Base-by-base conservation (phyloP, 192 early-diverging fungal genomes). In the Backusella tarrabulga region DNA sequence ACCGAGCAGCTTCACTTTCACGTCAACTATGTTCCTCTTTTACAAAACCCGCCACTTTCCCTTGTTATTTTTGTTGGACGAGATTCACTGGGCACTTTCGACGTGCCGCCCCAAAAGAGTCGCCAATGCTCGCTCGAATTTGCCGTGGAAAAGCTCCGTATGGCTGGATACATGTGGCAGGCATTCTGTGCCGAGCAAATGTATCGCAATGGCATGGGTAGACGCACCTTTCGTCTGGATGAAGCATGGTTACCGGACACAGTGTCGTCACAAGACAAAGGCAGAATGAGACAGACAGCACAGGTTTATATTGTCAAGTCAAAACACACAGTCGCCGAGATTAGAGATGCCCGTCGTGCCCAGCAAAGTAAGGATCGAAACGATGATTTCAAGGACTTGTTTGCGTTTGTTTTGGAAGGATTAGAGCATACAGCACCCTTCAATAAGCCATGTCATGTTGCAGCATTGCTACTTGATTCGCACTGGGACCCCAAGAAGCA, bases 151-250 rank as follows among this genome's bases (percentile, higher is more conserved):
- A 91, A 91, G 70, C 77, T 91, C 35, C 77, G 92, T 11, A 90
- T 86, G 78, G 84, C 85, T 12, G 90, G 84, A 14, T 92, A 93
- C 73, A 78, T 93, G 72, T 93, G 92, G 92, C 92, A 93, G 79
- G 92, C 92, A 7, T 92, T 90, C 76, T 87, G 86, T 26, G 83
- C 92, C 6, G 92, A 93, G 76, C 90, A 92, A 80, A 85, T 93
- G 84, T 80, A 90, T 75, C 88, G 92, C 12, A 82, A 88, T 63
- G 91, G 90, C n/a, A 90, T 92, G 83, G 92, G 90, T 2, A 87
- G 89, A 63, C 85, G 92, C 23, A 87, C 91, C 19, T 91, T 93
- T 73, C 83, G 90, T 19, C 77, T 93, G 0, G 89, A 91, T 19
- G 92, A 92, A 70, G 75, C 74, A 34, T 88, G 81, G 67, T 69